These are phyloP conservation scores for Ambrosiella beaveri DNA, from an alignment of 2,329 filamentous ascomycete genomes.

Conservation along the genomic window DNA sequence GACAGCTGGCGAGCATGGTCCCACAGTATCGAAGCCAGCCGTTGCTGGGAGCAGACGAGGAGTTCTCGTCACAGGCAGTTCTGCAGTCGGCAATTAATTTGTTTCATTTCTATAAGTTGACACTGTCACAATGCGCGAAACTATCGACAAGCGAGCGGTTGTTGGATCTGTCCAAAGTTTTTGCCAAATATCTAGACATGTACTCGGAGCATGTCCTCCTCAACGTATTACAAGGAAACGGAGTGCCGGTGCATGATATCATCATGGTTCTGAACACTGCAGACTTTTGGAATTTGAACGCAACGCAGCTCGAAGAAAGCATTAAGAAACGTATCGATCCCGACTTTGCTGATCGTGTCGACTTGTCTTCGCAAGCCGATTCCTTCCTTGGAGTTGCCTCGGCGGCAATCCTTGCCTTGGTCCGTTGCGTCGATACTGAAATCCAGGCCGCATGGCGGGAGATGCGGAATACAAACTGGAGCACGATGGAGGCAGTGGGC, in stretches of 20 bases:
- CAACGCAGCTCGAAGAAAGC: conserved; percentile 83
- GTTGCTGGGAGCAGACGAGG: conserved; percentile 66
- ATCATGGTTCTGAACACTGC: conserved; percentile 87
- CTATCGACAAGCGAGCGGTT: conserved; percentile 79
- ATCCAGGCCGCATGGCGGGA: conserved; percentile 85
- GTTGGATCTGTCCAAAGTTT: conserved; percentile 65
- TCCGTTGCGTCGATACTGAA: conserved; percentile 64
- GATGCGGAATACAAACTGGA: conserved; percentile 94
- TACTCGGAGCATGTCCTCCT: conserved; percentile 88
- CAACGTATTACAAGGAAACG: conserved; percentile 43
- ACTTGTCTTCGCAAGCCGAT: conserved; percentile 84
- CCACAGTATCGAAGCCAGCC: conserved; percentile 76
- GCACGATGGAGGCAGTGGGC: conserved; percentile 77
- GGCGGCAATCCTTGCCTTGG: conserved; percentile 66
- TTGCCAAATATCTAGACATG: conserved; percentile 86
- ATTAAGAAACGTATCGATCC: conserved; percentile 80
- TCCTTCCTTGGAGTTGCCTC: conserved; percentile 90
- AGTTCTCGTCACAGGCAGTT: conserved; percentile 79
- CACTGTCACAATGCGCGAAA: conserved; percentile 86
- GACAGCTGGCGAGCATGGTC: conserved; percentile 65
- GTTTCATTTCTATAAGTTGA: conserved; percentile 91
- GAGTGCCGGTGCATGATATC: conserved; percentile 44
- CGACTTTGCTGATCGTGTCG: conserved; percentile 57
- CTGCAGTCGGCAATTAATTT: conserved; percentile 89
- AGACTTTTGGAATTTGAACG: conserved; percentile 91